phyloP scores from a whole-genome alignment of 331 rosid genomes.

The Malus hybrid region DNA sequence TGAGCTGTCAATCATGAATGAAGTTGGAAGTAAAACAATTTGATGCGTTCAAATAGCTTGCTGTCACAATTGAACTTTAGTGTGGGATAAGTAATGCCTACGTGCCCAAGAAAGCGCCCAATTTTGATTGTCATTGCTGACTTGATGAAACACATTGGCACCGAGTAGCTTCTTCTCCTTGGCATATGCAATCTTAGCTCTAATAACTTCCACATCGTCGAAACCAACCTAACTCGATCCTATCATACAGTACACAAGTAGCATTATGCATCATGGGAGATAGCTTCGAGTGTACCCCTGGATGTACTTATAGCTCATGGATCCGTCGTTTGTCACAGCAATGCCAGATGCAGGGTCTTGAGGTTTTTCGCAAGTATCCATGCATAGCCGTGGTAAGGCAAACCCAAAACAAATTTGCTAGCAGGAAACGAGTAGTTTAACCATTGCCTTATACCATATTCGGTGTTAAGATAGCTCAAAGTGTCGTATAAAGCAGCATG shows the following conservation, averaged over 20 bases:
- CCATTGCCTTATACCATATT: constrained; percentile 47
- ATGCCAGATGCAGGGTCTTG: constrained; percentile 14
- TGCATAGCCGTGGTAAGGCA: constrained; percentile 55
- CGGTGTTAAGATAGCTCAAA: constrained; percentile 15
- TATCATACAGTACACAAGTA: constrained; percentile 24
- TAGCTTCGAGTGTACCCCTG: constrained; percentile 16
- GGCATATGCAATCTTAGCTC: constrained; percentile 46
- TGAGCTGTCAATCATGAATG: constrained; percentile 16
- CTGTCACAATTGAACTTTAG: too few species aligned
- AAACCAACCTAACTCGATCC: constrained; percentile 41
- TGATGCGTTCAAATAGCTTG: neutral
- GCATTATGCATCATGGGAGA: constrained; percentile 14
- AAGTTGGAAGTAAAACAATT: neutral
- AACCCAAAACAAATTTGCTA: constrained; percentile 43
- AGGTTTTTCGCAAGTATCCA: constrained; percentile 35
- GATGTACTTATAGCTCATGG: constrained; percentile 25
- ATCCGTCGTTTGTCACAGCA: constrained; percentile 19
- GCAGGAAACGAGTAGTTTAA: constrained; percentile 30
- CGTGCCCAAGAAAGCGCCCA: constrained; percentile 52
- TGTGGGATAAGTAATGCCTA: neutral
- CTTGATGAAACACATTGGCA: constrained; percentile 32
- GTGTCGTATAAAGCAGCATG: constrained; percentile 51
- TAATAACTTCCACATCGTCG: constrained; percentile 48
- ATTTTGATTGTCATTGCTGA: constrained; percentile 30
- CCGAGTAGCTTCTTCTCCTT: constrained; percentile 50